Evolutionary conservation across 139 green algal genomes (phyloP), one percentile per base, ranked within the genome.

Genomic region (Tetratostichococcus sp.): DNA sequence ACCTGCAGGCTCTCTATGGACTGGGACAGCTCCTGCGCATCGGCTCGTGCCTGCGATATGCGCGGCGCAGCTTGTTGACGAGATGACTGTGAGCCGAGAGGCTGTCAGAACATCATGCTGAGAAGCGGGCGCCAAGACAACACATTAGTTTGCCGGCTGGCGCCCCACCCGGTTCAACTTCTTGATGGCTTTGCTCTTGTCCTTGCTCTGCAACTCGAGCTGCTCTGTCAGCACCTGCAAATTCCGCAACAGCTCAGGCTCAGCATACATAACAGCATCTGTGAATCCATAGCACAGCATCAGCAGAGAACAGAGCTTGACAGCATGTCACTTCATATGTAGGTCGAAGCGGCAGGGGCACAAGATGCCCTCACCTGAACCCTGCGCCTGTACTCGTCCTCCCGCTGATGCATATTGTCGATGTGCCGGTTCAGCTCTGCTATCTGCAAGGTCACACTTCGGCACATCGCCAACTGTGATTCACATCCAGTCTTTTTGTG

Each of bases 101-200:
- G n/a, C n/a, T n/a, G n/a, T n/a, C n/a, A n/a, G n/a, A n/a, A 50
- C 39, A 50, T 50, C 8, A 14, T 50, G 39, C n/a, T n/a, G n/a
- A n/a, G n/a, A n/a, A n/a, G n/a, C n/a, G n/a, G n/a, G n/a, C n/a
- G n/a, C n/a, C n/a, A n/a, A n/a, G n/a, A n/a, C n/a, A n/a, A n/a
- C n/a, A n/a, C n/a, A n/a, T n/a, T n/a, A n/a, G n/a, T n/a, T 14
- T 50, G 8, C 39, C 26, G 50, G 2, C 2, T 25, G 2, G 19
- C 11, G 17, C 2, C 50, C 11, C 50, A 62, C 50, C 50, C 50
- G 11, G 17, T 62, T 25, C 50, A 62, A 26, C 50, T 62, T 62
- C 50, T 62, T 62, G 50, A 62, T 62, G 50, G 50, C 50, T 62
- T 62, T 62, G 50, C 50, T 26, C 19, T 62, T 62, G 50, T 62